Conservation (phyloP, 2,329 filamentous ascomycete species). For the Aspergillus hiratsukae region DNA sequence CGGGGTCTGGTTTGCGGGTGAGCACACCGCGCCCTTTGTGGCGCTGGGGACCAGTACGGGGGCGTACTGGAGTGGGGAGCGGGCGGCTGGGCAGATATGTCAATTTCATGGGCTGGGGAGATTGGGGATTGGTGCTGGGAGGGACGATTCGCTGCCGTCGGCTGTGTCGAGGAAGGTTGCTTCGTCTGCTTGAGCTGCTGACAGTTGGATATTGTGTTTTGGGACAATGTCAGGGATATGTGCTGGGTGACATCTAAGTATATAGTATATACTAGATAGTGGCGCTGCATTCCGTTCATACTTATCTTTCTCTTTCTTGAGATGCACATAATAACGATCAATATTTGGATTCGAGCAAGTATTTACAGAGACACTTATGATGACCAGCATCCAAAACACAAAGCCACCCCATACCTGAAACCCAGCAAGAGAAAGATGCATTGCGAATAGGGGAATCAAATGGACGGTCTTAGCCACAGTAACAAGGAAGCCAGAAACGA, state of each 20-base stretch:
- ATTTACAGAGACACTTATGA: not conserved
- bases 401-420: not conserved
- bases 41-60: constrained; percentile 84
- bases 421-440: not conserved
- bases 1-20: constrained; percentile 80
- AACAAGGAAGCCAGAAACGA: not conserved
- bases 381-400: not conserved
- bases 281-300: not conserved
- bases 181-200: not conserved
- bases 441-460: not conserved
- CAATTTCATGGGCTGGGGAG: constrained; percentile 21
- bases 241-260: not conserved
- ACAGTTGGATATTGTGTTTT: not conserved
- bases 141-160: constrained; percentile 33
- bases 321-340: not conserved
- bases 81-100: constrained; percentile 58
- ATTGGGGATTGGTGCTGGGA: constrained; percentile 16
- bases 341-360: not conserved
- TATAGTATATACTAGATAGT: not conserved
- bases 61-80: constrained; percentile 87
- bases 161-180: constrained; percentile 4
- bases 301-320: not conserved
- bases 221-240: not conserved
- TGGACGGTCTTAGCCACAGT: not conserved
- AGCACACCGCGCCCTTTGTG: constrained; percentile 87